Conservation (phyloP, 305 asterid species). For the Fraxinus greggii region DNA sequence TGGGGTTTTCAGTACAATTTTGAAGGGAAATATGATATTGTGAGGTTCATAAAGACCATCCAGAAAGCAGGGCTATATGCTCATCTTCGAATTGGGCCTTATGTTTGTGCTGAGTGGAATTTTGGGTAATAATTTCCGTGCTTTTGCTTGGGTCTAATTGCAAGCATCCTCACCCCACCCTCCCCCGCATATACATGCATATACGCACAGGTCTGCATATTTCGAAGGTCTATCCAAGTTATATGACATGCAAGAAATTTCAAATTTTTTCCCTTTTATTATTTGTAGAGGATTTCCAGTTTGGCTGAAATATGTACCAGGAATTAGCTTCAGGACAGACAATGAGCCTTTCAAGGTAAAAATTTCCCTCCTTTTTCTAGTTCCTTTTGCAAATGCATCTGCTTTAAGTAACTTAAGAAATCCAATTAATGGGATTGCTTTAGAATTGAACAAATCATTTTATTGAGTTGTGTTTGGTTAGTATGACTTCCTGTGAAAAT, state of each 20-base stretch:
- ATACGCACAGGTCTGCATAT: background rate
- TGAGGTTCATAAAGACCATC: conserved; percentile 78
- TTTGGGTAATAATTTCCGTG: conserved; percentile 59
- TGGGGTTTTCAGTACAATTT: conserved; percentile 75
- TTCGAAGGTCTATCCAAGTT: background rate
- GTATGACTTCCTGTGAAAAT: background rate
- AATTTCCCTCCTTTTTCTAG: background rate
- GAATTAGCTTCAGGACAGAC: conserved; percentile 89
- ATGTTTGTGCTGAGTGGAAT: conserved; percentile 96
- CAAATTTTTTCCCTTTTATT: background rate
- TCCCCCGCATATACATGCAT: background rate
- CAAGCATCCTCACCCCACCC: background rate
- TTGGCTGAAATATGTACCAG: conserved; percentile 91
- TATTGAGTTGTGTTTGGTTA: background rate
- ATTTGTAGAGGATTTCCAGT: conserved; percentile 87
- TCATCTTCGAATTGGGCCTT: conserved; percentile 91
- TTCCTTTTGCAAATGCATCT: background rate
- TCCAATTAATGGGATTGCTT: conserved; percentile 5
- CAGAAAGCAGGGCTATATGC: conserved; percentile 92
- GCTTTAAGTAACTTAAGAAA: background rate
- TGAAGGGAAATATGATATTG: conserved; percentile 89
- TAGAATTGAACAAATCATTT: background rate
- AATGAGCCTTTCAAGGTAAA: conserved; percentile 91
- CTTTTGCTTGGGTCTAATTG: conserved; percentile 33
- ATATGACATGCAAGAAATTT: background rate